phyloP scores from a whole-genome alignment of 805 yeast species.

The Cyberlindnera galapagoensis region DNA sequence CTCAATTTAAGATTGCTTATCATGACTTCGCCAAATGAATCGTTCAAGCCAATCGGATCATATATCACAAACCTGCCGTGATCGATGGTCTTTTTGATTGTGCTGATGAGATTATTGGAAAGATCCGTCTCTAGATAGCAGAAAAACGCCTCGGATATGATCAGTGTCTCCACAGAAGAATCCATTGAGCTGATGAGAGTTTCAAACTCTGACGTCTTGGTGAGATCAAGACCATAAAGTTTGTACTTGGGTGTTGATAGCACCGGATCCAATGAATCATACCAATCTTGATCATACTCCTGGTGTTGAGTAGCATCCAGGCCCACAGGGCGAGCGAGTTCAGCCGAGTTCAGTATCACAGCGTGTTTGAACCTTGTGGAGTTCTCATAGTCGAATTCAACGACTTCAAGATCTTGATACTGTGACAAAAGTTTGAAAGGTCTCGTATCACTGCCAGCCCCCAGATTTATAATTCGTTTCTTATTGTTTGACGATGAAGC shows the following conservation, averaged over 20 bases:
- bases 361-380: constrained; percentile 38
- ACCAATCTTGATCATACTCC: constrained; percentile 13
- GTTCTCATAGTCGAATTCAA: constrained; percentile 48
- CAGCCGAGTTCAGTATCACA: constrained; percentile 9
- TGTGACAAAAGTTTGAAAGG: constrained; percentile 31
- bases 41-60: constrained; percentile 54
- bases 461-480: constrained; percentile 60
- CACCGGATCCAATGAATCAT: constrained; percentile 20
- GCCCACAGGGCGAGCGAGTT: constrained; percentile 11
- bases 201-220: constrained; percentile 24
- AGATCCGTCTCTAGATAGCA: constrained; percentile 43
- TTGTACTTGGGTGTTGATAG: constrained; percentile 18
- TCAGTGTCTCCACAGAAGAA: constrained; percentile 35
- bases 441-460: constrained; percentile 64
- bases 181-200: constrained; percentile 19
- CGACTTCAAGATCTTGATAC: constrained; percentile 25
- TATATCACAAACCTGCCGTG: constrained; percentile 33
- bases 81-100: constrained; percentile 24
- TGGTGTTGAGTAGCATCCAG: constrained; percentile 1
- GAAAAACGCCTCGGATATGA: constrained; percentile 52
- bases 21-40: constrained; percentile 50
- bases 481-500: no score
- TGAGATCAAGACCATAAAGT: constrained; percentile 29
- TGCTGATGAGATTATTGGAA: constrained; percentile 32
- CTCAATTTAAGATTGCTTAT: constrained; percentile 40